These are phyloP conservation scores for Phytophthora parvispora DNA, from an alignment of 352 stramenopile genomes.

Conservation along the genomic window DNA sequence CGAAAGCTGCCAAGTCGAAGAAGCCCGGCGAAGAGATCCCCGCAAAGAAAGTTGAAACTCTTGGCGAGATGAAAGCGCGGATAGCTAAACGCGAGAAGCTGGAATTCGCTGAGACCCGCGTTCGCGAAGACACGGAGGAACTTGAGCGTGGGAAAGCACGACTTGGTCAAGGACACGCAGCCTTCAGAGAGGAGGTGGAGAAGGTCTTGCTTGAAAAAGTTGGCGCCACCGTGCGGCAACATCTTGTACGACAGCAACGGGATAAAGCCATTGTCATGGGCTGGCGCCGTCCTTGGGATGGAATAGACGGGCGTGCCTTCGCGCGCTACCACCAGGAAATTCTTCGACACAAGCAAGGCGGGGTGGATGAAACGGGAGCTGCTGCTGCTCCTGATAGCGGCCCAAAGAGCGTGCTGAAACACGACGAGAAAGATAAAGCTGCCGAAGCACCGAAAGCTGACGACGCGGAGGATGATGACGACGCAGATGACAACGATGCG, in stretches of 20 bases:
- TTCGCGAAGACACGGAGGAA: conserved; percentile 53
- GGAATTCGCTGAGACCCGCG: conserved; percentile 45
- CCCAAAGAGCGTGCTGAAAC: conserved; percentile 12
- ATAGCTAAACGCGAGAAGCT: conserved; percentile 49
- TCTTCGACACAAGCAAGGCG: conserved; percentile 42
- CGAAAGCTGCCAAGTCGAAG: conserved; percentile 25
- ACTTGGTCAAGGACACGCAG: conserved; percentile 59
- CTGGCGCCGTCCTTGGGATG: conserved; percentile 76
- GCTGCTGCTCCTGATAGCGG: conserved; percentile 8
- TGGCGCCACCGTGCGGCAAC: conserved; percentile 53
- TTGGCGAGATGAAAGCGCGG: conserved; percentile 48
- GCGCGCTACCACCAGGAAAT: conserved; percentile 64
- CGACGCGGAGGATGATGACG: conserved; percentile 15
- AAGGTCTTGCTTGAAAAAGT: conserved; percentile 61
- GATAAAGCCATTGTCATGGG: conserved; percentile 68
- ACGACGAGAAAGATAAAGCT: conserved; percentile 8
- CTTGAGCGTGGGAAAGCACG: conserved; percentile 50
- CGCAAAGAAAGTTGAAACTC: conserved; percentile 23
- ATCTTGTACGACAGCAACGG: conserved; percentile 71
- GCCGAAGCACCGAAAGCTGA: conserved; percentile 29
- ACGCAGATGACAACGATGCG: conserved; percentile 10
- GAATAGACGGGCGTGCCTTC: conserved; percentile 67
- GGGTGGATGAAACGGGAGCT: conserved; percentile 23
- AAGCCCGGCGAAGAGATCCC: background rate
- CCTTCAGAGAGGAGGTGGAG: conserved; percentile 74